Base-by-base conservation (phyloP, 345 rosid genomes). In the Citrus medica region DNA sequence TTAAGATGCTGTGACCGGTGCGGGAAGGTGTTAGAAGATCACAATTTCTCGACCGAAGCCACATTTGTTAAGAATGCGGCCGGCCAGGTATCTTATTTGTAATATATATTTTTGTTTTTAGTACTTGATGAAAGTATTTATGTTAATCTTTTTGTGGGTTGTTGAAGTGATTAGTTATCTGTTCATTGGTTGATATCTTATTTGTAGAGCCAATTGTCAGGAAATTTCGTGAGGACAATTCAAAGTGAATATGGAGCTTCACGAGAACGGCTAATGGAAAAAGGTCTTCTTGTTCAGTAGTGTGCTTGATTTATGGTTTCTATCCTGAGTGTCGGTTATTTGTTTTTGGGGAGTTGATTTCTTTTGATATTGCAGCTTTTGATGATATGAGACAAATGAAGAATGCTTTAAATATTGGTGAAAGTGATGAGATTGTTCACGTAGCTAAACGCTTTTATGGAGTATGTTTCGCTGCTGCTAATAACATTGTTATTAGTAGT, bases 391-490 rank as follows among this genome's bases (percentile, higher is more conserved):
- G 40, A 83, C 73, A 76, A 60, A 66, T 91, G 87, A 90, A 85
- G 83, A 76, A 82, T 76, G 93, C 87, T 10, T 81, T 92, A 82
- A 86, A 83, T 55, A 87, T 93, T 86, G 95, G 91, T 82, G 90
- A 90, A 42, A 77, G 91, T 61, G 83, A 80, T n/a, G 90, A 86
- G 48, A 70, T 92, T 22, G 87, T 88, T 84, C 77, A 82, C 73
- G 84, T 83, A 79, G 98, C 97, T 69, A 69, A 63, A 76, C 73
- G 73, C 63, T 89, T 89, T 83, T 95, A 89, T 81, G 71, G 78
- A 78, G 98, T 95, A 91, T 77, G 90, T 79, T 81, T 77, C 62
- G 59, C 81, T 76, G 6, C 28, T 32, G 71, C 55, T 56, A 70
- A 56, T 69, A 58, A 62, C 71, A 25, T 75, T 28, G 30, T 61